phyloP scores from a whole-genome alignment of 768 basidiomycete species.

The Aureoboletus auriporus region DNA sequence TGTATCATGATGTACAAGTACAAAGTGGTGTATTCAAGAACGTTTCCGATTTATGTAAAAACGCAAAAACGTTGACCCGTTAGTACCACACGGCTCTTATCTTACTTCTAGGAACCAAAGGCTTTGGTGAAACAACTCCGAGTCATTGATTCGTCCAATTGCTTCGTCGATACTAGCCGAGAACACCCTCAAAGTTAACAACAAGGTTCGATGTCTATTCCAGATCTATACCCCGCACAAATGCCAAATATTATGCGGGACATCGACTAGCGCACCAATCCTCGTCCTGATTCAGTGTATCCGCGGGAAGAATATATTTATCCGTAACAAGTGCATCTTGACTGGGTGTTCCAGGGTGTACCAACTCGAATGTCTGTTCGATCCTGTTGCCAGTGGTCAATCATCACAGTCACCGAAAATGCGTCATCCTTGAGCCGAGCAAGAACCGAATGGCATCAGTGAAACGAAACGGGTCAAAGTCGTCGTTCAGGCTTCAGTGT shows the following conservation, averaged over 20 bases:
- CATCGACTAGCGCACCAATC: slow-evolving; percentile 91
- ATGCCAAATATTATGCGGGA: slow-evolving; percentile 94
- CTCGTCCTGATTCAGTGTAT: slow-evolving; percentile 94
- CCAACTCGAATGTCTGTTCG: slow-evolving; percentile 95
- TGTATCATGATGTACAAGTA: no score
- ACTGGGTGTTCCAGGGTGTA: slow-evolving; percentile 73
- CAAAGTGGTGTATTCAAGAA: slow-evolving; percentile 64
- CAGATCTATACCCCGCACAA: slow-evolving; percentile 93
- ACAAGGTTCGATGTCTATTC: slow-evolving; percentile 94
- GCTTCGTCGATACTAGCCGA: slow-evolving; percentile 96
- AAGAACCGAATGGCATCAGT: slow-evolving; percentile 99
- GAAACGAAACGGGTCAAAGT: slow-evolving; percentile 90
- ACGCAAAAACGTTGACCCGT: no score
- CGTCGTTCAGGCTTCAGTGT: slow-evolving; percentile 87
- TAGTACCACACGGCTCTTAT: slow-evolving; percentile 46
- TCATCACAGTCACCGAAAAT: slow-evolving; percentile 98
- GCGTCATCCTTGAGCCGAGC: slow-evolving; percentile 96
- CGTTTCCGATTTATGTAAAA: no score
- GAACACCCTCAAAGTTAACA: slow-evolving; percentile 91
- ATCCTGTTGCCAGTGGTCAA: slow-evolving; percentile 99
- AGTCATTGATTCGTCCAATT: slow-evolving; percentile 98
- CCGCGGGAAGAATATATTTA: slow-evolving; percentile 82
- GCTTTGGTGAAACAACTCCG: slow-evolving; percentile 98
- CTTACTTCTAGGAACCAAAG: slow-evolving; percentile 95
- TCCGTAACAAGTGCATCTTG: slow-evolving; percentile 93